Evolutionary conservation across 805 yeast species (phyloP), one percentile per base, ranked within the genome.

Genomic region (Spathaspora arborariae): DNA sequence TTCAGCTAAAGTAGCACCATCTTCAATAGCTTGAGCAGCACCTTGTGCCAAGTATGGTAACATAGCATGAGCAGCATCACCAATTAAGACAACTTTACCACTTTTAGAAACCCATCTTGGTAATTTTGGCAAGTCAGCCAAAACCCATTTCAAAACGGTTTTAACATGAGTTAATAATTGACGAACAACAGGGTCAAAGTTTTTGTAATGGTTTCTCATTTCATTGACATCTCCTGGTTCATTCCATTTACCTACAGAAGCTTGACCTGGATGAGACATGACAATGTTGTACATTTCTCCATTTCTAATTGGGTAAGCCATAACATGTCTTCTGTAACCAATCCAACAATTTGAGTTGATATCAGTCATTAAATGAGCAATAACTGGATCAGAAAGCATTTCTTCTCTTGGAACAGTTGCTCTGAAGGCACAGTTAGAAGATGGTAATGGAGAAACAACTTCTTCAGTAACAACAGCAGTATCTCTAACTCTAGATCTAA

Each of bases 31-130:
- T 22, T 53, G 53, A 16, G 54, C 61, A 9, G 61, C 61, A 20
- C 61, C 61, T 46, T 56, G 61, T 22, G 53, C 40, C 39, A 51
- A 54, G 45, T 56, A 54, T 36, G 61, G 60, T 48, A 56, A 46
- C 61, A 57, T 57, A 9, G 61, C 52, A 46, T 57, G 61, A 5
- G 60, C 60, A 21, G 61, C 58, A 51, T 57, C 61, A n/a, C 61
- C 61, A 18, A 56, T 30, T 33, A 56, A 48, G n/a, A 45, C 56
- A 20, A 55, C 59, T 9, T 40, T 41, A 20, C 54, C 55, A 18
- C 46, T 44, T 19, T 52, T 53, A 24, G 46, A 51, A 18, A 49
- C 53, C 53, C 53, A 50, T 39, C 50, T 45, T 19, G 54, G 52
- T 27, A 55, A 48, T 19, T 42, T 50, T n/a, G 54, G 56, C 22